These are phyloP conservation scores for Toxoplasma gondii DNA, from an alignment of 169 alveolate species.

Conservation along the genomic window DNA sequence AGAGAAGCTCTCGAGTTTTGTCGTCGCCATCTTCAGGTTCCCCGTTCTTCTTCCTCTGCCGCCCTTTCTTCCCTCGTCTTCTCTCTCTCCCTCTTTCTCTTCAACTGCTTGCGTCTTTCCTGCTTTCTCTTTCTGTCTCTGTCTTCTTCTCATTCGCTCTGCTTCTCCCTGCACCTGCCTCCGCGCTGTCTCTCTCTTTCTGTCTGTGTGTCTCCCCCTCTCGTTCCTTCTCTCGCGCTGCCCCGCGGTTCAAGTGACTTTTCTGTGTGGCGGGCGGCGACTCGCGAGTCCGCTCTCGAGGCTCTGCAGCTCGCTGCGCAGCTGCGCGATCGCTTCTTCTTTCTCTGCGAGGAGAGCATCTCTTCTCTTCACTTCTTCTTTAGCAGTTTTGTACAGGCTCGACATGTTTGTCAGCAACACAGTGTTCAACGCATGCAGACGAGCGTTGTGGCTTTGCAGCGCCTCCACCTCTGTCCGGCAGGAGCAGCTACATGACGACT, in stretches of 20 bases:
- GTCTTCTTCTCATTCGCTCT: too few species aligned
- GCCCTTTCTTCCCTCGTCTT: too few species aligned
- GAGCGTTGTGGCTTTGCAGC: not conserved
- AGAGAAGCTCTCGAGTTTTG: too few species aligned
- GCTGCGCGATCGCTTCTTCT: not conserved
- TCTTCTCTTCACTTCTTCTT: not conserved
- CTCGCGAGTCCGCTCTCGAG: not conserved
- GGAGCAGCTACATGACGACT: not conserved
- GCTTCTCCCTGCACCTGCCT: not conserved
- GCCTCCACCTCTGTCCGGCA: not conserved
- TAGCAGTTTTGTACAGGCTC: slow-evolving; percentile 33
- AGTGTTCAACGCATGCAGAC: not conserved
- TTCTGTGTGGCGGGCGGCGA: not conserved
- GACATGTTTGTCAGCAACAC: slow-evolving; percentile 25
- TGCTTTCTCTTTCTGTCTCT: too few species aligned
- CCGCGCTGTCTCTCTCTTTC: not conserved
- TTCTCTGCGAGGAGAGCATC: not conserved
- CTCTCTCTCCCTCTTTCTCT: too few species aligned
- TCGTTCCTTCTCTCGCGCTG: not conserved
- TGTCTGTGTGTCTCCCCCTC: not conserved
- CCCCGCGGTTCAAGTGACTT: too few species aligned
- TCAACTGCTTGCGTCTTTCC: too few species aligned
- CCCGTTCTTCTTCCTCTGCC: too few species aligned
- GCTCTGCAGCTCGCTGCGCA: not conserved
- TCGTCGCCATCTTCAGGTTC: too few species aligned